Evolutionary conservation across 371 early-diverging fungal genomes (phyloP), one percentile per base, ranked within the genome.

Genomic region (Conidiobolus incongruus): DNA sequence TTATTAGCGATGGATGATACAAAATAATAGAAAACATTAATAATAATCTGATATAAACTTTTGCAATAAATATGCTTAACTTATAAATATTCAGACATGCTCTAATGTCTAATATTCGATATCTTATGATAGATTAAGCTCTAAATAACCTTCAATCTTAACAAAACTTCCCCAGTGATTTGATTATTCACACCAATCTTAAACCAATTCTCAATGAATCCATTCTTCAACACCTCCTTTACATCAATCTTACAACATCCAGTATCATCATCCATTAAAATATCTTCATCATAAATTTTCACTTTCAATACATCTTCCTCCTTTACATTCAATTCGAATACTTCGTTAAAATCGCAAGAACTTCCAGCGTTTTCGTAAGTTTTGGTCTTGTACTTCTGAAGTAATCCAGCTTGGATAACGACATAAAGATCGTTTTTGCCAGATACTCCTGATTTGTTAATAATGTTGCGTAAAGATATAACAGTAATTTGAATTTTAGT

Each of bases 361-460:
- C 12, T 29, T 11, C 43, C 43, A n/a, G 43, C 43, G 8, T 43
- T 43, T 10, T 10, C 43, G 2, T 33, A 10, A 20, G 22, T 22
- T 2, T 35, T 31, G 30, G 43, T 43, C 22, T 34, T 43, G 8
- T 43, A 16, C 21, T 43, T 43, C 23, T 43, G 44, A 29, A n/a
- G 16, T 17, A 19, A 19, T 10, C 43, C 43, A 5, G 33, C 43
- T 23, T 30, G 16, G 13, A 43, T 13, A 7, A 43, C n/a, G 31
- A 34, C 34, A 29, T 43, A 43, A 13, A 34, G 33, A 19, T 43
- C 43, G 34, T 43, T 43, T 15, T 43, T 43, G 15, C 43, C 43
- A 4, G 33, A 17, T 19, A 43, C 17, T 11, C 43, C 43, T 19
- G 31, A 31, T 17, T 20, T 31, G 31, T 43, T 43, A 4, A 34